A percentile compares a stretch with the other conserved stretches of the same genome.
phyloP scores from a whole-genome alignment of 768 basidiomycete genomes.

The Xerocomellus intermedius region DNA sequence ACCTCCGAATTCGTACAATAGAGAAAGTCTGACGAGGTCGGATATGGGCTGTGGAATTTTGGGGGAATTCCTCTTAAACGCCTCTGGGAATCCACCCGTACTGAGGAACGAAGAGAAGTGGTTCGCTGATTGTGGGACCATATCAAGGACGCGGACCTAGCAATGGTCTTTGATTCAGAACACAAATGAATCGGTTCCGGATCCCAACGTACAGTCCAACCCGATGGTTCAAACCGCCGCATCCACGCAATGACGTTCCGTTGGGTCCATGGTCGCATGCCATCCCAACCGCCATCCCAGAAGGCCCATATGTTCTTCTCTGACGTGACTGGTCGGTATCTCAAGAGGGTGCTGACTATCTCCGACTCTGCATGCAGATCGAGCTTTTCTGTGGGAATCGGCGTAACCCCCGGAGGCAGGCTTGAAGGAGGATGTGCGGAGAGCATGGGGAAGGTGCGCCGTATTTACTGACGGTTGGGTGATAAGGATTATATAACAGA shows the following conservation, averaged over 20 bases:
- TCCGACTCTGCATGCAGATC: background rate
- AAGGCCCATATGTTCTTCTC: slow-evolving; percentile 4
- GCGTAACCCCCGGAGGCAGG: background rate
- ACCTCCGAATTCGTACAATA: slow-evolving; percentile 2
- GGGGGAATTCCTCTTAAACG: background rate
- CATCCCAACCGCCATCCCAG: background rate
- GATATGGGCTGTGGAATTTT: background rate
- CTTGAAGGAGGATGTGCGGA: background rate
- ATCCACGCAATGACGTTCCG: slow-evolving; percentile 1
- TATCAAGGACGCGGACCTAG: slow-evolving; percentile 1
- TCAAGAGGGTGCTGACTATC: background rate
- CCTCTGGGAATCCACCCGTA: background rate
- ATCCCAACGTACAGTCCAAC: background rate
- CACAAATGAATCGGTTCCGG: background rate
- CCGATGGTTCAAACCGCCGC: background rate
- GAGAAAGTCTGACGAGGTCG: slow-evolving; percentile 1
- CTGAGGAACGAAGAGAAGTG: background rate
- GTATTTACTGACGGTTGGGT: background rate
- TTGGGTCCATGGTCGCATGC: slow-evolving; percentile 1
- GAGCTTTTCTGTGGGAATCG: background rate
- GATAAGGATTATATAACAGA: background rate
- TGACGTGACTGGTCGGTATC: background rate
- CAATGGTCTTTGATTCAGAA: background rate
- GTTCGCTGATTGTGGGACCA: background rate
- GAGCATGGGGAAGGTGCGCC: background rate